Percentiles rank a stretch among this genome's conserved stretches.
Conservation (phyloP, 371 early-diverging fungal species). For the Coemansia sp. region DNA sequence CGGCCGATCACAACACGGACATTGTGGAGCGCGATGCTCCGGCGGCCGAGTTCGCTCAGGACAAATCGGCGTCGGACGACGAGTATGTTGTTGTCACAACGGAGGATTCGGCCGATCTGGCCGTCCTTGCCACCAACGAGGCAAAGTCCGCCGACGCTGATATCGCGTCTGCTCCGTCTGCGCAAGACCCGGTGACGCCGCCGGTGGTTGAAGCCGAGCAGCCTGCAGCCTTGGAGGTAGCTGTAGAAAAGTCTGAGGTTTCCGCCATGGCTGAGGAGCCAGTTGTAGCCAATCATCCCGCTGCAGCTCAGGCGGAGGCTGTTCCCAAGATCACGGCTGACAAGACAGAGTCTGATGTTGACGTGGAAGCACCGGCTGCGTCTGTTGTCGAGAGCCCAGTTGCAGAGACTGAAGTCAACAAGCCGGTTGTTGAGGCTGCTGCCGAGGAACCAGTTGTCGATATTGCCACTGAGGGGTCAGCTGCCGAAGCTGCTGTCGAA, state of each 20-base stretch:
- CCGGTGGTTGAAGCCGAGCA: background rate
- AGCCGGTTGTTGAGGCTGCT: conserved; percentile 2
- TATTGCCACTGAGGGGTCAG: background rate
- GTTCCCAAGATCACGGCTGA: background rate
- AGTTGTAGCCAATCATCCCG: background rate
- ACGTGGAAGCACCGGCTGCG: background rate
- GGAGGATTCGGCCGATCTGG: background rate
- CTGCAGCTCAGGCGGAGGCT: background rate
- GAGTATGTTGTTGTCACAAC: conserved; percentile 8
- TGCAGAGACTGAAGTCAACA: background rate
- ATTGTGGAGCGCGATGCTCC: conserved; percentile 1
- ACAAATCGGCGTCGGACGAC: conserved; percentile 2
- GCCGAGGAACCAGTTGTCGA: background rate
- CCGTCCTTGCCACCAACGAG: background rate
- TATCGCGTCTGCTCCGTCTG: background rate
- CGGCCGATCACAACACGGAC: background rate
- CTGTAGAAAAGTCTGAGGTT: background rate
- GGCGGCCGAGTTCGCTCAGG: background rate
- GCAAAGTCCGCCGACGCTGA: background rate
- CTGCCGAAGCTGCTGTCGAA: background rate
- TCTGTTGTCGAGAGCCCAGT: background rate
- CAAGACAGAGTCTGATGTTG: background rate
- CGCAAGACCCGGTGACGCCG: background rate
- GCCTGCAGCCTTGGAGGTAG: background rate
- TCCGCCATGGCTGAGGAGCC: background rate